Conservation (phyloP, 306 rosid species). For the Alnus glutinosa region DNA sequence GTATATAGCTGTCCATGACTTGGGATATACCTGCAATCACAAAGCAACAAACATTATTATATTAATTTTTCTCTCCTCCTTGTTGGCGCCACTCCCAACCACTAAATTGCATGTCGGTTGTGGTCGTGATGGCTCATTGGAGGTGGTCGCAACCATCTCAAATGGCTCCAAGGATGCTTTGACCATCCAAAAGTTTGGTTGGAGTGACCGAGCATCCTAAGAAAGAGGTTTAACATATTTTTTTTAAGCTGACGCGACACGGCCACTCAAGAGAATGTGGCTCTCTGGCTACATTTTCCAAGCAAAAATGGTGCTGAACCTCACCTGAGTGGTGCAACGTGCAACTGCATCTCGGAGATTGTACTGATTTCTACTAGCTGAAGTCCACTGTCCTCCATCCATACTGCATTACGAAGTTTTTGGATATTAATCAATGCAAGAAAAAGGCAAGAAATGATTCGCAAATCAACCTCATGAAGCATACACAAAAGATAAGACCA, state of each 20-base stretch:
- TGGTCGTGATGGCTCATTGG: too few relatives aligned
- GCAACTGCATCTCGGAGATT: constrained; percentile 89
- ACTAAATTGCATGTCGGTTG: too few relatives aligned
- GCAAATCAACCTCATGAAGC: not conserved
- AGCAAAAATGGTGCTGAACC: constrained; percentile 1
- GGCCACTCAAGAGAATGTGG: too few relatives aligned
- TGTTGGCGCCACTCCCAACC: too few relatives aligned
- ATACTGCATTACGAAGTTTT: constrained; percentile 48
- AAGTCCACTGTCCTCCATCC: constrained; percentile 94
- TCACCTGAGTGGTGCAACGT: constrained; percentile 92
- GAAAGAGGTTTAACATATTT: too few relatives aligned
- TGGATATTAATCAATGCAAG: not conserved
- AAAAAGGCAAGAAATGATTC: not conserved
- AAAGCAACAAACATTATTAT: constrained; percentile 6
- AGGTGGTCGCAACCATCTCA: too few relatives aligned
- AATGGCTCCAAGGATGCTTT: too few relatives aligned
- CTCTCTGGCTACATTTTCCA: not conserved
- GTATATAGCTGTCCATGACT: constrained; percentile 88
- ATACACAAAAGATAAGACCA: not conserved
- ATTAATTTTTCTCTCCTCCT: not conserved
- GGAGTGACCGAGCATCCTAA: too few relatives aligned
- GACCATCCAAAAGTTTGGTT: too few relatives aligned
- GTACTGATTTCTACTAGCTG: constrained; percentile 64
- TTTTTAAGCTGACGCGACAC: too few relatives aligned
- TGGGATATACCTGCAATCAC: constrained; percentile 77